A percentile compares a stretch with the other conserved stretches of the same genome.
These are phyloP conservation scores for Cladosporium oxysporum DNA, from an alignment of 2,329 filamentous ascomycete genomes.

Conservation along the genomic window DNA sequence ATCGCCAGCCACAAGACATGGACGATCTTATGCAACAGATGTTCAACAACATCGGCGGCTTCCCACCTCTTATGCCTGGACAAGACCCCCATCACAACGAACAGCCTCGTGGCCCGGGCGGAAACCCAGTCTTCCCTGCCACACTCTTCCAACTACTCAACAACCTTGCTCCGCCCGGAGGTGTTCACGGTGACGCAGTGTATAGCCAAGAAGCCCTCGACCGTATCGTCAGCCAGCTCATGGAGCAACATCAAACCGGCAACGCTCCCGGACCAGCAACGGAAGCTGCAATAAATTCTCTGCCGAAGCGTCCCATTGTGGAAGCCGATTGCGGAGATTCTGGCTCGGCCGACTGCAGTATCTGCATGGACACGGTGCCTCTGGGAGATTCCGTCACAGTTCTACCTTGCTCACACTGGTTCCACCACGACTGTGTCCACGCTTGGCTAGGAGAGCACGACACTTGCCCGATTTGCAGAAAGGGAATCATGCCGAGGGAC, in stretches of 20 bases:
- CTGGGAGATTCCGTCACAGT: constrained; percentile 72
- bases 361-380: constrained; percentile 86
- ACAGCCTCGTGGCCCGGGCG: constrained; percentile 2
- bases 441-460: constrained; percentile 89
- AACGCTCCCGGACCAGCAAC: constrained; percentile 82
- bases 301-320: constrained; percentile 68
- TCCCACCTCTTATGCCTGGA: constrained; percentile 11
- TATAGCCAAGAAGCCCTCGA: constrained; percentile 91
- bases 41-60: constrained; percentile 35
- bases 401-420: constrained; percentile 91
- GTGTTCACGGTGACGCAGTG: constrained; percentile 71
- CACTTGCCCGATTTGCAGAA: constrained; percentile 82
- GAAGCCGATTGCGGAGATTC: constrained; percentile 70
- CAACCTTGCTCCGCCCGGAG: constrained; percentile 41
- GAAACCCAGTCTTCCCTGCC: constrained; percentile 12
- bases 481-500: constrained; percentile 47
- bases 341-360: constrained; percentile 78
- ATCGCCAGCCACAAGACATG: constrained; percentile 37
- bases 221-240: constrained; percentile 80
- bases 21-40: constrained; percentile 37
- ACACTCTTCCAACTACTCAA: constrained; percentile 28
- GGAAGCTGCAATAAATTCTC: constrained; percentile 68
- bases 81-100: constrained; percentile 11
- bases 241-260: constrained; percentile 77
- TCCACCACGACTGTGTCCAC: constrained; percentile 78